Percentiles rank a stretch among this genome's conserved stretches.
phyloP scores from a whole-genome alignment of 108 stramenopile genomes.

The Nannochloropsis gaditana region DNA sequence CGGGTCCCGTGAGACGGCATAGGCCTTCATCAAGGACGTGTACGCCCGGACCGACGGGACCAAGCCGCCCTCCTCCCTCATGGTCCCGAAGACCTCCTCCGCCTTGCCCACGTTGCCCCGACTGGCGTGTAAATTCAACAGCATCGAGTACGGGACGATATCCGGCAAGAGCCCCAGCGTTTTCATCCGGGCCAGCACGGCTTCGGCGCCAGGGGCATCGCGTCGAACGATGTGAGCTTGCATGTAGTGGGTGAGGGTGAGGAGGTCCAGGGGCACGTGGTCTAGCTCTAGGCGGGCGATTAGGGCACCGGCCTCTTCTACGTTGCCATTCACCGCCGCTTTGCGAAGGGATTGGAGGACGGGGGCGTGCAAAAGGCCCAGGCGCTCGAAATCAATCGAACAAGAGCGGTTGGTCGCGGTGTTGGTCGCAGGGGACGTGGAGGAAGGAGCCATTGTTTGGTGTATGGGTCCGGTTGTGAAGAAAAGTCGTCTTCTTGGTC shows the following conservation, averaged over 20 bases:
- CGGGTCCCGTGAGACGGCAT: not conserved
- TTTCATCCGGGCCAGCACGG: not conserved
- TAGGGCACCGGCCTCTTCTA: not conserved
- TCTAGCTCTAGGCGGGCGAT: not conserved
- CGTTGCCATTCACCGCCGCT: not conserved
- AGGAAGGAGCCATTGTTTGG: not conserved
- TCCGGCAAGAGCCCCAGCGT: not conserved
- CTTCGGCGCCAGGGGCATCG: not conserved
- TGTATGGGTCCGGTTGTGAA: too few relatives aligned
- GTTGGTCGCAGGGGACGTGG: not conserved
- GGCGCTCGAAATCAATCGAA: not conserved
- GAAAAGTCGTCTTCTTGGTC: not conserved
- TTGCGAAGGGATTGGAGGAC: not conserved
- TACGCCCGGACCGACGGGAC: not conserved
- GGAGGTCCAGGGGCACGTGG: not conserved
- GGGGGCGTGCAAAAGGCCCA: not conserved
- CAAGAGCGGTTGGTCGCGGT: not conserved
- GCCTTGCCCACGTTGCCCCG: not conserved
- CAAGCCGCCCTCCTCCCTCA: not conserved
- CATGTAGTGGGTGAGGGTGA: not conserved
- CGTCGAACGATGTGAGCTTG: not conserved
- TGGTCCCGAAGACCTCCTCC: not conserved
- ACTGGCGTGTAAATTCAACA: slow-evolving; percentile 5
- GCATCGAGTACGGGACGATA: not conserved
- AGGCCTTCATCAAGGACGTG: not conserved